Conservation (phyloP, 2,329 filamentous ascomycete species). For the Paraconiothyrium brasiliense region DNA sequence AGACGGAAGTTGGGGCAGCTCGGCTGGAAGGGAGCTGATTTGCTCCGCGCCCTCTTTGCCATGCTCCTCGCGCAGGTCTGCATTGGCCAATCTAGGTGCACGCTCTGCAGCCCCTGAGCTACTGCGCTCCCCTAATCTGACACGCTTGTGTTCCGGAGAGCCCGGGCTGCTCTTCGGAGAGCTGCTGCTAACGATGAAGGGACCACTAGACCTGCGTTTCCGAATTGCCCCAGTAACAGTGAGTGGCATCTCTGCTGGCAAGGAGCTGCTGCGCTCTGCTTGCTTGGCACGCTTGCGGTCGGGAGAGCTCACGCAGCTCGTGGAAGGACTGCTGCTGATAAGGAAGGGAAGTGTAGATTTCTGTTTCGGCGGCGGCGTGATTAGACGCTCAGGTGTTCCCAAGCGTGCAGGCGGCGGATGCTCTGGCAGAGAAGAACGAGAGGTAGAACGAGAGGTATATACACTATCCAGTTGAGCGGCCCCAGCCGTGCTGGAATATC, state of each 20-base stretch:
- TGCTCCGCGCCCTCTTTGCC: neutral
- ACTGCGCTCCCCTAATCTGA: neutral
- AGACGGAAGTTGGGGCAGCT: neutral
- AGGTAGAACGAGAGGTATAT: neutral
- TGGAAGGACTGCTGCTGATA: neutral
- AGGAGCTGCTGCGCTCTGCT: neutral
- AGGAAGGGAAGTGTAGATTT: neutral
- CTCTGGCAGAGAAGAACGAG: neutral
- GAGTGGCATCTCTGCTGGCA: neutral
- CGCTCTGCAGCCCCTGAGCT: neutral
- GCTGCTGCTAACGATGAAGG: constrained; percentile 5
- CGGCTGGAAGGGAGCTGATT: neutral
- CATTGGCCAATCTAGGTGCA: neutral
- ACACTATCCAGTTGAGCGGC: neutral
- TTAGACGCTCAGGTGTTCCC: neutral
- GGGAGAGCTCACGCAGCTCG: neutral
- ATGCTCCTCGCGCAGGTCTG: neutral
- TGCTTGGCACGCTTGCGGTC: neutral
- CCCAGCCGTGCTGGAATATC: neutral
- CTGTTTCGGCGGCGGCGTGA: neutral
- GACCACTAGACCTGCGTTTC: constrained; percentile 4
- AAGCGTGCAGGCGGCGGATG: neutral
- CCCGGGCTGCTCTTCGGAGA: neutral
- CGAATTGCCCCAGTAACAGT: neutral
- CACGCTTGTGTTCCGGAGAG: neutral